Evolutionary conservation across 1,139 yeast species (phyloP).

Genomic region (Entelexis sorbosivorans): DNA sequence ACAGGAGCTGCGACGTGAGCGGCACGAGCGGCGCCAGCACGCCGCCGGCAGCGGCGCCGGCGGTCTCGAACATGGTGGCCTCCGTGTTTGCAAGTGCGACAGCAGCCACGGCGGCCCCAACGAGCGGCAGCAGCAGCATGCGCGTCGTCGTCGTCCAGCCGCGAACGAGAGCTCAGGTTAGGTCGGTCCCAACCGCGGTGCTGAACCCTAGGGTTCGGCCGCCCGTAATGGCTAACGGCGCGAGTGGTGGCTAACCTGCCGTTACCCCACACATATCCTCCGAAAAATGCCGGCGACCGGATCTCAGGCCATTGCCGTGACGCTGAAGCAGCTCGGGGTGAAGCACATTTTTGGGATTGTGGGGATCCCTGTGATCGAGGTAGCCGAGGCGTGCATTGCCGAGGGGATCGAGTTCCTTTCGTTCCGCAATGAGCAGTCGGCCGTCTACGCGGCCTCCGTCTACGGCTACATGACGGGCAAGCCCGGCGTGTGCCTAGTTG

Average conservation of each 20-base stretch:
- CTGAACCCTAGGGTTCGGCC: neutral
- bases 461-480: slow-evolving; percentile 51
- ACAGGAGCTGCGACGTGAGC: neutral
- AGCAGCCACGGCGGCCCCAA: slow-evolving; percentile 3
- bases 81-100: slow-evolving; percentile 20
- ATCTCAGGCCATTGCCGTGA: slow-evolving; percentile 38
- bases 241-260: neutral
- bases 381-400: slow-evolving; percentile 42
- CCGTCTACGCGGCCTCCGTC: slow-evolving; percentile 58
- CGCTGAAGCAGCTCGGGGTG: slow-evolving; percentile 41
- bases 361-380: slow-evolving; percentile 59
- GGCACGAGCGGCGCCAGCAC: slow-evolving; percentile 3
- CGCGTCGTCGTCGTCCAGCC: too few species aligned
- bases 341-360: slow-evolving; percentile 52
- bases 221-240: neutral
- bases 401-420: slow-evolving; percentile 45
- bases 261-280: neutral
- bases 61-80: slow-evolving; percentile 1
- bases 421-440: slow-evolving; percentile 58
- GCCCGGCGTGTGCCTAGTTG: slow-evolving; percentile 56
- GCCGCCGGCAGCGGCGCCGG: neutral
- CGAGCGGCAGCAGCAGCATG: neutral
- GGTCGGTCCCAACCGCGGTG: too few species aligned
- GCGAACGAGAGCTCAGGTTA: too few species aligned
- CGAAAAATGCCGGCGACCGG: slow-evolving; percentile 26